Evolutionary conservation across 192 early-diverging fungal genomes (phyloP), one percentile per base, ranked within the genome.

Genomic region (Coemansia sp.): DNA sequence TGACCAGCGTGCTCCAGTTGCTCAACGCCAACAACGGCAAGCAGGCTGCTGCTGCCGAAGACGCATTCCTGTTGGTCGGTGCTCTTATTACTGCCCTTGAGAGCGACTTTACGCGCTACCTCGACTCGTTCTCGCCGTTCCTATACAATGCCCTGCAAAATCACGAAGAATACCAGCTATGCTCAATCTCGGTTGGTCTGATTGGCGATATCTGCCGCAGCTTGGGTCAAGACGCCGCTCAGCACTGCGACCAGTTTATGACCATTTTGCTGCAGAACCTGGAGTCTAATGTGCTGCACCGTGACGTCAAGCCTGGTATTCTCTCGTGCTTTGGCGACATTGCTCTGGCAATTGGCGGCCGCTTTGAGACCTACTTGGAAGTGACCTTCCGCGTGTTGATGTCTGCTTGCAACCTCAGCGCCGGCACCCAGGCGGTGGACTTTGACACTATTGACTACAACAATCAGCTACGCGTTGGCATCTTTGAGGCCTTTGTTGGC

Each of bases 261-360:
- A 80, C 86, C 17, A 82, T 91, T 17, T 64, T 98, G 58, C 80
- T 94, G 57, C 83, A 88, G 51, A 86, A 90, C 70, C 82, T 98
- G 53, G 89, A 91, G 75, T 84, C 86, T 8, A 88, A 90, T 35
- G 84, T 85, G 19, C 83, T 98, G 48, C 88, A 92, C 69, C 87
- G 91, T 35, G 85, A 85, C 47, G 91, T 98, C 50, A 96, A 97
- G 83, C 94, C 97, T 3, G 83, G 91, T 14, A 96, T 96, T 67
- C 84, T 99, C 21, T 95, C 95, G 1, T 90, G 89, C 77, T 95
- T 99, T 84, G 97, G 97, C 43, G 97, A 99, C 80, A 91, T 99
- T 76, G 95, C 95, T n/a, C 73, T 97, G 45, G 95, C 96, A 2
- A 92, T 98, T 67, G 91, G 94, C 22, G 89, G 86, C 4, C 73